A percentile compares a stretch with the other conserved stretches of the same genome.
These are phyloP conservation scores for Myriangium duriaei DNA, from an alignment of 2,329 filamentous ascomycete genomes.

Conservation along the genomic window DNA sequence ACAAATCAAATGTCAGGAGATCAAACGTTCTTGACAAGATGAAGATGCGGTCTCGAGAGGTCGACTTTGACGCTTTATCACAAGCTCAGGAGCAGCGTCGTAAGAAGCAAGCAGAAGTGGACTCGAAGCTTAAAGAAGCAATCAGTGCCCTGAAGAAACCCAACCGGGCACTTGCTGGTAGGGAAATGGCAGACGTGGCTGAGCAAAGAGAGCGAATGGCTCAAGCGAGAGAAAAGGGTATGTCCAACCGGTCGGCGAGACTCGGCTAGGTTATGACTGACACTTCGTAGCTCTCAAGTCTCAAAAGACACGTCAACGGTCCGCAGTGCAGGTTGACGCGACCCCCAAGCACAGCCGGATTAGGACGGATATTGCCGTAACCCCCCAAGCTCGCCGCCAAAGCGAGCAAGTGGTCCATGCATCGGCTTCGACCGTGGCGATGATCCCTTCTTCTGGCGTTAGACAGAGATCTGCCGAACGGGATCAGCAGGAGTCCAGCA, in stretches of 20 bases:
- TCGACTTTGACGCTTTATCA: conserved; percentile 42
- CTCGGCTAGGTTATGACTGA: conserved; percentile 20
- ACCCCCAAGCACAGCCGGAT: conserved; percentile 27
- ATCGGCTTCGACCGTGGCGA: conserved; percentile 19
- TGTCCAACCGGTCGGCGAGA: conserved; percentile 15
- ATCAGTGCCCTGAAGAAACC: conserved; percentile 64
- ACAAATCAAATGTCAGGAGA: conserved; percentile 22
- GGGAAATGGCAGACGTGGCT: conserved; percentile 52
- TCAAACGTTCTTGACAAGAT: conserved; percentile 23
- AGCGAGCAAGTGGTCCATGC: conserved; percentile 18
- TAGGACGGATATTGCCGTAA: conserved; percentile 21
- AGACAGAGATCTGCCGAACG: conserved; percentile 18
- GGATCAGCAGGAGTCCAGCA: conserved; percentile 17
- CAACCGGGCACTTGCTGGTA: conserved; percentile 57
- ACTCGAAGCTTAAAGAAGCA: conserved; percentile 60
- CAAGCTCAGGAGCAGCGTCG: conserved; percentile 45
- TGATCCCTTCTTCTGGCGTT: conserved; percentile 29
- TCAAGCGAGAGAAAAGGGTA: conserved; percentile 17
- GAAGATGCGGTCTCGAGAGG: conserved; percentile 32
- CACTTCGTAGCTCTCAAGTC: conserved; percentile 20
- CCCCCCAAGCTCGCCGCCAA: conserved; percentile 16
- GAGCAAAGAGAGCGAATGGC: conserved; percentile 40
- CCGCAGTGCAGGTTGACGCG: conserved; percentile 27
- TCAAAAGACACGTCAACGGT: conserved; percentile 12
- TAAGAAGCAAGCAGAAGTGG: conserved; percentile 53